Evolutionary conservation across 73 alveolate genomes (phyloP).

Genomic region (Paramecium sexaurelia): DNA sequence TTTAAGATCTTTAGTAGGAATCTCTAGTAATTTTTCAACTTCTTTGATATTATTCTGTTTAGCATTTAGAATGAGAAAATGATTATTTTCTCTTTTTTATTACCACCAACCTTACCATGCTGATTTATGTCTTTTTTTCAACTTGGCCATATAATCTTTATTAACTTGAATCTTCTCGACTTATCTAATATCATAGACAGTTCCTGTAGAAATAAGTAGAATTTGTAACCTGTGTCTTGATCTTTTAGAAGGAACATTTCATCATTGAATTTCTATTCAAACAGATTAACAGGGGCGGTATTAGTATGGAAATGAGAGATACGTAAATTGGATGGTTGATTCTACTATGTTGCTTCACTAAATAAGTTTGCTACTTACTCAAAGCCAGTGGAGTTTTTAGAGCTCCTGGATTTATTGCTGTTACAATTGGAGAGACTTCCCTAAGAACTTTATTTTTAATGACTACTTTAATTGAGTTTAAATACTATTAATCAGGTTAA

Average conservation of each 20-base stretch:
- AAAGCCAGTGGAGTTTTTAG: slow-evolving; percentile 46
- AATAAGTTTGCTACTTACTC: background rate
- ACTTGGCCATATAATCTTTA: slow-evolving; percentile 54
- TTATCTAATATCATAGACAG: slow-evolving; percentile 4
- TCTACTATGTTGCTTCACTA: slow-evolving; percentile 2
- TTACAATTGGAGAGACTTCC: slow-evolving; percentile 40
- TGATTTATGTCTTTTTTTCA: slow-evolving; percentile 55
- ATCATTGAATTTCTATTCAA: slow-evolving; percentile 3
- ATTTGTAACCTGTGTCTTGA: slow-evolving; percentile 34
- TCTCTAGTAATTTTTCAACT: slow-evolving; percentile 13
- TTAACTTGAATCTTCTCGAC: slow-evolving; percentile 32
- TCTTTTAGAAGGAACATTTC: slow-evolving; percentile 40
- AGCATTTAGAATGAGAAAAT: slow-evolving; percentile 12
- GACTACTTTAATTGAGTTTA: slow-evolving; percentile 16
- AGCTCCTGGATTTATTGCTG: slow-evolving; percentile 40
- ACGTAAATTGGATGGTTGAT: background rate
- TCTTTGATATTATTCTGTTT: slow-evolving; percentile 35
- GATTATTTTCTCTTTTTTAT: slow-evolving; percentile 53
- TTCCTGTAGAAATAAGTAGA: slow-evolving; percentile 4
- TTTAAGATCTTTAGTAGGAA: slow-evolving; percentile 41
- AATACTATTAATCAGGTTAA: background rate
- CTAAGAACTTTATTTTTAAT: background rate
- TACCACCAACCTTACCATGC: slow-evolving; percentile 72
- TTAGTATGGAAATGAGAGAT: slow-evolving; percentile 47
- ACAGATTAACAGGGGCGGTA: slow-evolving; percentile 34